phyloP scores from a whole-genome alignment of 768 basidiomycete genomes.

The Kwoniella newhampshirensis region DNA sequence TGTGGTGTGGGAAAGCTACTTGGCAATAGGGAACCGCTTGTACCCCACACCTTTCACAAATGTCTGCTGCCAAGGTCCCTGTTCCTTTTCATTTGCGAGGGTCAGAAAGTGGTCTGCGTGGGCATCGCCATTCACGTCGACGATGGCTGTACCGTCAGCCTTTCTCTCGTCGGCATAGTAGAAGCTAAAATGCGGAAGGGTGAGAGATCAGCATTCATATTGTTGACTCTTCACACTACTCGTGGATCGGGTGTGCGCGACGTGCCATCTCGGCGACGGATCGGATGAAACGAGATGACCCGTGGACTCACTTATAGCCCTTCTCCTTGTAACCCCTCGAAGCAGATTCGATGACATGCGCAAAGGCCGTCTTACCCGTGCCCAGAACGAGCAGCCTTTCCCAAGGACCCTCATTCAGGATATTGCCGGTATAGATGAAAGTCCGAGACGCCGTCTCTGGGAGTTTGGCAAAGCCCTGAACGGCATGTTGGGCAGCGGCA shows the following conservation, averaged over 20 bases:
- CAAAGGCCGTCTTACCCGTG: slow-evolving; percentile 15
- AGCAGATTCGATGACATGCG: slow-evolving; percentile 22
- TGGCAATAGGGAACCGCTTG: slow-evolving; percentile 11
- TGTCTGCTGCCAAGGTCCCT: slow-evolving; percentile 23
- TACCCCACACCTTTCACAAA: slow-evolving; percentile 27
- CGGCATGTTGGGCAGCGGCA: slow-evolving; percentile 27
- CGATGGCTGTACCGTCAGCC: slow-evolving; percentile 13
- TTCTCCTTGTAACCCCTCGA: slow-evolving; percentile 15
- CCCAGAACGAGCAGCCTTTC: slow-evolving; percentile 12
- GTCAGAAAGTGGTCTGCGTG: slow-evolving; percentile 19
- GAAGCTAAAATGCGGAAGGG: too few species aligned
- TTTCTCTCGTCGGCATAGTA: slow-evolving; percentile 30
- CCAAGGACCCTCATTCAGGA: slow-evolving; percentile 14
- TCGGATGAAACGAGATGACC: too few species aligned
- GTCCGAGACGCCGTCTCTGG: slow-evolving; percentile 8
- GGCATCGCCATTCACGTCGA: slow-evolving; percentile 19
- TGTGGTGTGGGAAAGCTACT: too few species aligned
- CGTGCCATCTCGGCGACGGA: background rate
- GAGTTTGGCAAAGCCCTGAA: slow-evolving; percentile 14
- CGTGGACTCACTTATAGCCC: slow-evolving; percentile 22
- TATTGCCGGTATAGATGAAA: slow-evolving; percentile 29
- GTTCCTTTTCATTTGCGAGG: slow-evolving; percentile 8
- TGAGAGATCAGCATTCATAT: too few species aligned
- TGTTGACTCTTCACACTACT: too few species aligned
- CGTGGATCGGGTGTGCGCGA: too few species aligned